phyloP scores from a whole-genome alignment of 352 stramenopile species.

The Peronosclerospora sorghi region DNA sequence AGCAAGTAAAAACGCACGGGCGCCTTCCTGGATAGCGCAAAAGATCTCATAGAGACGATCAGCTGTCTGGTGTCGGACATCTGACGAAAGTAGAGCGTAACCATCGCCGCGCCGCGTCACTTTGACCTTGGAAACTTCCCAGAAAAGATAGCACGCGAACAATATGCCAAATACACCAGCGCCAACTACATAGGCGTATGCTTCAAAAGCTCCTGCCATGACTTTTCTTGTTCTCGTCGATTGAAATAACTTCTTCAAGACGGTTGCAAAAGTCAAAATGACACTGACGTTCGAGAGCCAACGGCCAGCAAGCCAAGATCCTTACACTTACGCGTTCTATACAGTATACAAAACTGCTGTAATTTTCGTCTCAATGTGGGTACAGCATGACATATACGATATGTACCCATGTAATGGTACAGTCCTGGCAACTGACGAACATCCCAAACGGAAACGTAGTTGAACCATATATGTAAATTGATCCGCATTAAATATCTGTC shows the following conservation, averaged over 20 bases:
- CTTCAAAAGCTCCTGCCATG: conserved; percentile 53
- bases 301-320: conserved; percentile 17
- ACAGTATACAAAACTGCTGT: conserved; percentile 20
- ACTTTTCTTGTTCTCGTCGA: no score
- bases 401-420: no score
- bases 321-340: conserved; percentile 22
- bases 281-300: conserved; percentile 7
- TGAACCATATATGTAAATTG: no score
- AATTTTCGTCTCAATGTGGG: no score
- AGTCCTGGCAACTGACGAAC: no score
- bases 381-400: no score
- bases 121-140: conserved; percentile 83
- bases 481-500: no score
- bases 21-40: conserved; percentile 94
- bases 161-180: conserved; percentile 66
- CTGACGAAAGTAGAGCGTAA: conserved; percentile 64
- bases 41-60: conserved; percentile 89
- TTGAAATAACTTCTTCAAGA: conserved; percentile 1
- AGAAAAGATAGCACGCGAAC: conserved; percentile 80
- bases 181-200: conserved; percentile 51
- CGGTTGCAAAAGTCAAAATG: conserved; percentile 64
- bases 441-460: no score
- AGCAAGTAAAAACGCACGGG: conserved; percentile 94
- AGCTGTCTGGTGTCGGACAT: conserved; percentile 71
- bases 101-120: conserved; percentile 74